phyloP scores from a whole-genome alignment of 768 basidiomycete species.

The Suillus weaverae region DNA sequence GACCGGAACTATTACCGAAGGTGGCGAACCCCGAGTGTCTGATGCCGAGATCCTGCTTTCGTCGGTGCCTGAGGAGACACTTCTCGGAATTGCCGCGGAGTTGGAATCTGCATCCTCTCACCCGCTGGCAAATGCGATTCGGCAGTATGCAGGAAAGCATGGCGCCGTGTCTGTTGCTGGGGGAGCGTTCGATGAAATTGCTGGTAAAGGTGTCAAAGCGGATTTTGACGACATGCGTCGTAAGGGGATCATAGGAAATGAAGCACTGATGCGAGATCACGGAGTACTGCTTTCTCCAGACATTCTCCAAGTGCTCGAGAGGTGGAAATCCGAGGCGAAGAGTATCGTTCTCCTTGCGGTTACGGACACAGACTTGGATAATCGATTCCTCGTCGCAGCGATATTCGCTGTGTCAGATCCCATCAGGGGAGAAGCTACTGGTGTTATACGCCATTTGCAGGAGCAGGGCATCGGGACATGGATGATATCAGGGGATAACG shows the following conservation, averaged over 20 bases:
- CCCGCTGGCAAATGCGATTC: conserved; percentile 63
- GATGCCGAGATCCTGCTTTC: conserved; percentile 41
- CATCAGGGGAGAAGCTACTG: conserved; percentile 56
- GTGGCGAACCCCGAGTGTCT: conserved; percentile 62
- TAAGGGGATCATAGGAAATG: conserved; percentile 67
- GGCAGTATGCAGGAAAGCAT: conserved; percentile 43
- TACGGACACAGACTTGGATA: conserved; percentile 9
- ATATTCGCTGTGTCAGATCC: conserved; percentile 67
- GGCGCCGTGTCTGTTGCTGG: conserved; percentile 33
- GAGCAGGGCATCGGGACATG: conserved; percentile 58
- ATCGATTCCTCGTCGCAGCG: conserved; percentile 39
- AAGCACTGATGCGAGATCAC: conserved; percentile 60
- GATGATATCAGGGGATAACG: conserved; percentile 85
- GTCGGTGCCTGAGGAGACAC: conserved; percentile 22
- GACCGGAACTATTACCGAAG: conserved; percentile 79
- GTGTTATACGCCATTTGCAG: conserved; percentile 55
- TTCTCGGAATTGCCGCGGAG: conserved; percentile 55
- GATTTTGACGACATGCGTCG: conserved; percentile 39
- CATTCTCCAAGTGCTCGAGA: conserved; percentile 35
- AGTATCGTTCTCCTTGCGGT: conserved; percentile 68
- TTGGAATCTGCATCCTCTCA: conserved; percentile 62
- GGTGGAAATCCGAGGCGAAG: conserved; percentile 67
- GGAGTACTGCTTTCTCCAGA: conserved; percentile 35
- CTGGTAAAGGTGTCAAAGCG: conserved; percentile 66
- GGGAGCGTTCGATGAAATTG: conserved; percentile 52